Evolutionary conservation across 73 alveolate species (phyloP).

Genomic region (Effrenium voratum): DNA sequence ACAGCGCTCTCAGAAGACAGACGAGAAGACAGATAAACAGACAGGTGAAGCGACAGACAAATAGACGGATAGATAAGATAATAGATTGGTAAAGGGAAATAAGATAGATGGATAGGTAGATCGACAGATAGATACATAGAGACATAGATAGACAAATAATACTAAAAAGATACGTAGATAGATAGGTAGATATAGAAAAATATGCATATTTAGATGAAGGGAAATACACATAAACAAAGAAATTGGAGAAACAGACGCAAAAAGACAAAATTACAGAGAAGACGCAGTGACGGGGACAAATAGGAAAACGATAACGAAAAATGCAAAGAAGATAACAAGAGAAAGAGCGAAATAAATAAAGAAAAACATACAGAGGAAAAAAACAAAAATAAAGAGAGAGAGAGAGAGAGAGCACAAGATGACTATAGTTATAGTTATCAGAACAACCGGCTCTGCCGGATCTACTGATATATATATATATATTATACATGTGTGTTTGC

Average conservation of each 20-base stretch:
- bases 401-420: neutral
- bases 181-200: neutral
- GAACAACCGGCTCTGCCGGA: neutral
- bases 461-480: too few relatives aligned
- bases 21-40: too few relatives aligned
- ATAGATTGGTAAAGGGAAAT: too few relatives aligned
- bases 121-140: too few relatives aligned
- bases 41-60: too few relatives aligned
- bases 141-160: too few relatives aligned
- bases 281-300: neutral
- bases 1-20: too few relatives aligned
- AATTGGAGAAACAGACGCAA: neutral
- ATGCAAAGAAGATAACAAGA: neutral
- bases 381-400: neutral
- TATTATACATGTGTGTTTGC: neutral
- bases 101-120: too few relatives aligned
- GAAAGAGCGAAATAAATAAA: neutral
- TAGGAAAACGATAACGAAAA: neutral
- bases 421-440: neutral
- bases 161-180: too few relatives aligned
- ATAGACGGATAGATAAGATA: too few relatives aligned
- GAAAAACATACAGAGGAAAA: neutral
- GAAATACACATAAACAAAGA: neutral
- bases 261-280: neutral
- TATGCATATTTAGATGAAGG: neutral